Percentiles rank a stretch among this genome's conserved stretches.
phyloP scores from a whole-genome alignment of 306 rosid species.

The Quillaja saponaria region DNA sequence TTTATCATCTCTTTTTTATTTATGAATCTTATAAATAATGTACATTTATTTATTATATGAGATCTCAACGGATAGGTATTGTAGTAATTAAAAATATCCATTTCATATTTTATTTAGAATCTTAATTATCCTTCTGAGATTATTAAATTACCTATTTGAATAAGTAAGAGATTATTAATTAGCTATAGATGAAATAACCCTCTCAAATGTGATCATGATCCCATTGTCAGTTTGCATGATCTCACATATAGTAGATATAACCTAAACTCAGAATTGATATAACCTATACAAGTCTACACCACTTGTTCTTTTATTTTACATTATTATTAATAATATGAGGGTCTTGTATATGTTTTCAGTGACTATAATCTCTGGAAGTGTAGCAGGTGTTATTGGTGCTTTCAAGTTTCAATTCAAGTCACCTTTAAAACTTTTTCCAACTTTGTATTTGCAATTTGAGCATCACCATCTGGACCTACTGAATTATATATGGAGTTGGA shows the following conservation, averaged over 20 bases:
- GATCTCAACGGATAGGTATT: too few relatives aligned
- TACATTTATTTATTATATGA: too few relatives aligned
- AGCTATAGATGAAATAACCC: conserved; percentile 28
- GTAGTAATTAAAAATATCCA: too few relatives aligned
- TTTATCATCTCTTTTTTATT: too few relatives aligned
- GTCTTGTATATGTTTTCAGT: conserved; percentile 28
- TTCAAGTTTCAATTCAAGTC: conserved; percentile 42
- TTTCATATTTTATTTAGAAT: conserved; percentile 26
- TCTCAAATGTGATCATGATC: conserved; percentile 33
- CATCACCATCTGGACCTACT: conserved; percentile 33
- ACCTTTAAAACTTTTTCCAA: conserved; percentile 27
- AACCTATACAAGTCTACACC: too few relatives aligned
- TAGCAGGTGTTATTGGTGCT: conserved; percentile 42
- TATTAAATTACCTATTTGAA: conserved; percentile 30
- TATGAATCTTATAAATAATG: too few relatives aligned
- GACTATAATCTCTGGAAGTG: conserved; percentile 38
- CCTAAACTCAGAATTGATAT: not conserved
- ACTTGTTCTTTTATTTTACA: conserved; percentile 26
- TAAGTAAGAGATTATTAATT: conserved; percentile 30
- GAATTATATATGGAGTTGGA: conserved; percentile 38
- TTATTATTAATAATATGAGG: conserved; percentile 24
- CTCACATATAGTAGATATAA: not conserved
- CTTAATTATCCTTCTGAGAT: conserved; percentile 11
- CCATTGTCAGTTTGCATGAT: conserved; percentile 29
- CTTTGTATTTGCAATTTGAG: conserved; percentile 6